A percentile compares a stretch with the other conserved stretches of the same genome.
Evolutionary conservation across 495 filamentous ascomycete species (phyloP).

Genomic region (Hypoxylon trugodes): DNA sequence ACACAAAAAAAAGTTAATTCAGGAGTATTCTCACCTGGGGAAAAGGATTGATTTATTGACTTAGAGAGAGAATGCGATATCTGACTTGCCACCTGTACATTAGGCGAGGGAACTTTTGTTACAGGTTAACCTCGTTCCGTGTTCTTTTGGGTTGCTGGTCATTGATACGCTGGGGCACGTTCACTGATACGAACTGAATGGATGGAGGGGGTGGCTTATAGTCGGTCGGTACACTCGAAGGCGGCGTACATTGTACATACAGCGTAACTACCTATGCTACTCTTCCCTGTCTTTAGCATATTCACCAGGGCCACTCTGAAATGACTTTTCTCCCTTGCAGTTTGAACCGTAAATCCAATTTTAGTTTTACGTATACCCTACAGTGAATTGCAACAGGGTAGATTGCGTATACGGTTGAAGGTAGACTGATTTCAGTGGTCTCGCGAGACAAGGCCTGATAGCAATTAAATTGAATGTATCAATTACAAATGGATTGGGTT

Average conservation of each 20-base stretch:
- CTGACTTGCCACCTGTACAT: slow-evolving; percentile 37
- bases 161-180: slow-evolving; percentile 10
- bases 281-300: slow-evolving; percentile 27
- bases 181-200: neutral
- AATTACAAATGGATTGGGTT: neutral
- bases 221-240: slow-evolving; percentile 15
- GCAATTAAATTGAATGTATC: no score
- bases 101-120: slow-evolving; percentile 21
- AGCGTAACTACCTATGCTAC: slow-evolving; percentile 30
- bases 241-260: slow-evolving; percentile 37
- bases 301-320: neutral
- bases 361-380: neutral
- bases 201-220: no score
- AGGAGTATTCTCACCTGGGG: slow-evolving; percentile 19
- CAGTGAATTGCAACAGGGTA: no score
- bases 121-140: neutral
- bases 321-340: neutral
- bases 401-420: no score
- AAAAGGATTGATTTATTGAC: slow-evolving; percentile 23
- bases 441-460: no score
- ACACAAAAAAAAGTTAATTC: no score
- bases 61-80: slow-evolving; percentile 28
- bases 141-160: slow-evolving; percentile 19
- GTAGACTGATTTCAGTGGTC: no score
- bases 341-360: no score